A percentile compares a stretch with the other conserved stretches of the same genome.
Evolutionary conservation across 768 basidiomycete genomes (phyloP).

Genomic region (Phylloporus scabripes): DNA sequence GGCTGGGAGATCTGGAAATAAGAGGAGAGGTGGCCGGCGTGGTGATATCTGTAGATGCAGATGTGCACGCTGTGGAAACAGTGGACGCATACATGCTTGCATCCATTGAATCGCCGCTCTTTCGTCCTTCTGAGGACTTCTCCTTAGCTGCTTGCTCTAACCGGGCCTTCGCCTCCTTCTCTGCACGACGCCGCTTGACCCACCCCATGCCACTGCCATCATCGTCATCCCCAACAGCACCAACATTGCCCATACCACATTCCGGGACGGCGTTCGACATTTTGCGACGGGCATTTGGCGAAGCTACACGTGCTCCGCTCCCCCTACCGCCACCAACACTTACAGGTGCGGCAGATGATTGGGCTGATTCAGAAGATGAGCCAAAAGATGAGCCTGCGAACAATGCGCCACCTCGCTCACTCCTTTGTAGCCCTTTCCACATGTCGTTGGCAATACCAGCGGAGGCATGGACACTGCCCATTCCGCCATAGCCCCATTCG

Average conservation of each 20-base stretch:
- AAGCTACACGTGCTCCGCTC: constrained; percentile 10
- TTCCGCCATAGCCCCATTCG: constrained; percentile 88
- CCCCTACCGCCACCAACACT: constrained; percentile 12
- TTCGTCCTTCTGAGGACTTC: constrained; percentile 17
- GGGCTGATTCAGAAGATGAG: constrained; percentile 13
- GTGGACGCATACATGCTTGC: constrained; percentile 21
- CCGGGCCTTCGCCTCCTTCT: constrained; percentile 41
- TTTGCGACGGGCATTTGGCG: constrained; percentile 11
- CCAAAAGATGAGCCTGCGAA: constrained; percentile 11
- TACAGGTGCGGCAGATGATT: constrained; percentile 23
- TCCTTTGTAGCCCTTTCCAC: constrained; percentile 25
- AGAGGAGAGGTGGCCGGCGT: constrained; percentile 18
- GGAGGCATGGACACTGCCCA: constrained; percentile 51
- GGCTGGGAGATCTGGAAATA: constrained; percentile 20
- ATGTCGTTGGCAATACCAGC: constrained; percentile 25
- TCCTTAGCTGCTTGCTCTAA: constrained; percentile 18
- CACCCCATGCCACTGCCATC: constrained; percentile 87
- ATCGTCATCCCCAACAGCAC: constrained; percentile 45
- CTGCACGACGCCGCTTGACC: constrained; percentile 62
- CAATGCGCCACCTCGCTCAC: constrained; percentile 23
- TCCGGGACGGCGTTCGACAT: constrained; percentile 16
- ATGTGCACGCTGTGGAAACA: constrained; percentile 19
- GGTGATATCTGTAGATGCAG: constrained; percentile 15
- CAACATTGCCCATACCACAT: constrained; percentile 28
- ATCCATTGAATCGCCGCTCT: constrained; percentile 20